These are phyloP conservation scores for Arthromyces matolae DNA, from an alignment of 768 basidiomycete species.

Conservation along the genomic window DNA sequence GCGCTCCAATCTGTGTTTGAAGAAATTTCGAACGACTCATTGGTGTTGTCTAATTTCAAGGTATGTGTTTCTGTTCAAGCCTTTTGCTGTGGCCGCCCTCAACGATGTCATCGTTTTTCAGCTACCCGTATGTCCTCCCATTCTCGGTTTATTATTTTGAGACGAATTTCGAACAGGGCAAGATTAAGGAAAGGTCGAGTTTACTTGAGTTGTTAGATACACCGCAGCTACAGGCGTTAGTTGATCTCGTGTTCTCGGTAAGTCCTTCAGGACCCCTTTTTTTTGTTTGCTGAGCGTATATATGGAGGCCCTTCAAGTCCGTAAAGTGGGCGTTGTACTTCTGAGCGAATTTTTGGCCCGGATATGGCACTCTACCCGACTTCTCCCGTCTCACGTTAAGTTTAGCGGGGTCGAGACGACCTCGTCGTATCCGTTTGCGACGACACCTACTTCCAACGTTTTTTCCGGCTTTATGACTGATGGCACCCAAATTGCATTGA, in stretches of 20 bases:
- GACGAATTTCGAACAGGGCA: not conserved
- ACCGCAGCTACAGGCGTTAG: not conserved
- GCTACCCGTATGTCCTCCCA: not conserved
- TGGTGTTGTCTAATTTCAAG: not conserved
- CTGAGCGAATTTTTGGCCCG: conserved; percentile 2
- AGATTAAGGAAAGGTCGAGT: not conserved
- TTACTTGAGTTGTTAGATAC: not conserved
- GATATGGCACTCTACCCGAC: conserved; percentile 1
- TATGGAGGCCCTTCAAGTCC: not conserved
- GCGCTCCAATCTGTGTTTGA: not conserved
- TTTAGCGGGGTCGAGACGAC: not conserved
- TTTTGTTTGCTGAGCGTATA: not conserved
- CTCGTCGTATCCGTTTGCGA: not conserved
- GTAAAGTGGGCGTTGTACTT: not conserved
- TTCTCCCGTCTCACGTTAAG: not conserved
- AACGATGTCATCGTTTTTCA: no score
- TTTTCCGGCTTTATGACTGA: not conserved
- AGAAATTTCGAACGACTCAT: not conserved
- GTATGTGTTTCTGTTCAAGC: not conserved
- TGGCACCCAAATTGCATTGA: not conserved
- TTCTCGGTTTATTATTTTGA: not conserved
- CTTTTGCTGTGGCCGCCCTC: no score
- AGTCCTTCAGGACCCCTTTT: not conserved
- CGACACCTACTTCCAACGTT: conserved; percentile 8
- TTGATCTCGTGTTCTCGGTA: not conserved